phyloP scores from a whole-genome alignment of 148 eudicot species.

The Chenopodium album region DNA sequence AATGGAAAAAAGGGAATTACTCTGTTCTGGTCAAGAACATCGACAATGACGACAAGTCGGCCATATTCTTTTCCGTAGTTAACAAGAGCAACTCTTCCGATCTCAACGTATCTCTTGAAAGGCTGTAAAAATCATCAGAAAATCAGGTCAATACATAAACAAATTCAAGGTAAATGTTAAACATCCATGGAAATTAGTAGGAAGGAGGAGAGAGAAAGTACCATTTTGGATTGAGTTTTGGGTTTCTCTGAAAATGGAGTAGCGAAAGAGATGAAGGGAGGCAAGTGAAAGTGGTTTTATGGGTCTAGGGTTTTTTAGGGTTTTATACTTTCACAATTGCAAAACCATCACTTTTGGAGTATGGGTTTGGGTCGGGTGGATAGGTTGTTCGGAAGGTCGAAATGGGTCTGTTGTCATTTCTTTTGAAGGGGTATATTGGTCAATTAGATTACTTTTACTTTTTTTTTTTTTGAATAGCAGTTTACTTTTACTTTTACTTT shows the following conservation, averaged over 20 bases:
- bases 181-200: no score
- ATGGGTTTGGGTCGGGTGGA: no score
- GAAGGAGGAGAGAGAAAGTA: background rate
- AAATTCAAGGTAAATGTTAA: background rate
- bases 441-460: no score
- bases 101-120: conserved; percentile 58
- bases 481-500: no score
- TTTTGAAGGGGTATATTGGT: no score
- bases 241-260: conserved; percentile 8
- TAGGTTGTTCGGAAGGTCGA: no score
- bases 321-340: background rate
- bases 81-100: conserved; percentile 48
- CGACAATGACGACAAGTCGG: conserved; percentile 50
- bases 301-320: conserved; percentile 24
- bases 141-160: background rate
- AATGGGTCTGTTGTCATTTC: no score
- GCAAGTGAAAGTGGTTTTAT: background rate
- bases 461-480: no score
- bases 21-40: conserved; percentile 50
- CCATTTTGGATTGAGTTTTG: conserved; percentile 19
- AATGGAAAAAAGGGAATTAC: conserved; percentile 20
- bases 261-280: background rate
- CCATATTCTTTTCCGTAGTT: conserved; percentile 54
- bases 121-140: conserved; percentile 32
- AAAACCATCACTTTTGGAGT: no score